Base-by-base conservation (phyloP, 176 grass and related monocot species). In the Zea luxurians region DNA sequence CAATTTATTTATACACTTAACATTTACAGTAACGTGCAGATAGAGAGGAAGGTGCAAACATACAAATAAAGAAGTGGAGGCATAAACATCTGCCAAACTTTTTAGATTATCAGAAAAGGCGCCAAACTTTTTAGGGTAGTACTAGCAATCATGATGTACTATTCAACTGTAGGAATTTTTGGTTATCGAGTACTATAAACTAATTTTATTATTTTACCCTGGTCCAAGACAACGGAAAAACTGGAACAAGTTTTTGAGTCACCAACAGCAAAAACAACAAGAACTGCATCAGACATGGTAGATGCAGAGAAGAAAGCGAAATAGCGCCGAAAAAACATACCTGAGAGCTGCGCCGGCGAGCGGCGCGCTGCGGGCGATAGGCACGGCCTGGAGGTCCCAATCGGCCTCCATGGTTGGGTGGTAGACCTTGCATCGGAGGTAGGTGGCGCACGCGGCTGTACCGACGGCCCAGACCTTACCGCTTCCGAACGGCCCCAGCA, bases 381-480 rank as follows among this genome's bases (percentile, higher is more conserved):
- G 60, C 73, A 99, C 84, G 1, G 76, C 86, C 15, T 93, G 92
- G 71, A 99, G 88, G 71, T 99, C 90, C 92, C 90, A 93, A 8
- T 99, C 90, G 27, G 77, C 74, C 59, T 99, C 96, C 82, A 99
- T 91, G 18, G 77, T 36, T 1, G 86, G 68, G 73, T 99, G 55
- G 79, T 96, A 87, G 66, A 99, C 77, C 79, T 89, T 87, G 58
- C 90, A 96, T 2, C 92, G 82, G 18, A 99, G 68, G 75, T 99
- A 99, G 1, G 96, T 99, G 27, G 90, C 77, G 52, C 81, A 93
- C 7, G 90, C 76, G 2, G 96, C 92, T 10, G 90, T 85, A 20
- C 84, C 84, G 35, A 99, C 67, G 7, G 91, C 78, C 96, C 96
- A 99, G 42, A 99, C 59, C 69, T 61, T 35, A 65, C 63, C 45